Conservation (phyloP, 73 alveolate genomes). For the Paramecium bursaria region DNA sequence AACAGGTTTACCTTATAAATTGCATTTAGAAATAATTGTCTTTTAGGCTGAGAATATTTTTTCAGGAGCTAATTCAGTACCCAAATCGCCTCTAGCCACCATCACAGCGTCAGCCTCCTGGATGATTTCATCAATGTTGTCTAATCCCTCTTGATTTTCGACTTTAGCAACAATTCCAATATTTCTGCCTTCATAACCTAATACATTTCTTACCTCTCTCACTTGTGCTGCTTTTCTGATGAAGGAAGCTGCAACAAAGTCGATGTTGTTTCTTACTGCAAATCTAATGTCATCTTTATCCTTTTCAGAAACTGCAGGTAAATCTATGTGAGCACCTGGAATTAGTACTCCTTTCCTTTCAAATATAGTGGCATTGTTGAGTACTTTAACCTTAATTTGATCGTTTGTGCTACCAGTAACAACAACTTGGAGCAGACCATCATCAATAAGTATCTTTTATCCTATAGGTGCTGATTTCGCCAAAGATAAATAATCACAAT, state of each 20-base stretch:
- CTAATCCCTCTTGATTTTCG: conserved; percentile 84
- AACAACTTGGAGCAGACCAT: conserved; percentile 75
- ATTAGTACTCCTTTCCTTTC: conserved; percentile 28
- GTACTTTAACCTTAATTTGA: conserved; percentile 44
- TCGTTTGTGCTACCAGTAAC: conserved; percentile 51
- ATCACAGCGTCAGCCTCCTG: conserved; percentile 78
- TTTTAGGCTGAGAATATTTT: conserved; percentile 71
- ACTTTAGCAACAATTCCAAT: conserved; percentile 78
- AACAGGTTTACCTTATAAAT: conserved; percentile 75
- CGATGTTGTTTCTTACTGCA: conserved; percentile 72
- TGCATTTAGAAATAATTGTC: neutral
- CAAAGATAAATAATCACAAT: neutral
- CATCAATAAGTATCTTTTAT: conserved; percentile 78
- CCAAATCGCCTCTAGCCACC: conserved; percentile 78
- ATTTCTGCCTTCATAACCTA: conserved; percentile 74
- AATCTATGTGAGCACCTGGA: conserved; percentile 61
- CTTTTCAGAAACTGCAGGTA: conserved; percentile 71
- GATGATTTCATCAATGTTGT: conserved; percentile 82
- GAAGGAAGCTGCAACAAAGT: conserved; percentile 80
- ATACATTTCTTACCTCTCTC: conserved; percentile 72
- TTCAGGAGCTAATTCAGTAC: conserved; percentile 73
- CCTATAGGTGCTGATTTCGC: conserved; percentile 56
- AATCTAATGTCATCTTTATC: conserved; percentile 37
- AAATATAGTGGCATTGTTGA: neutral
- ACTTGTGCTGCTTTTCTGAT: conserved; percentile 72